Base-by-base conservation (phyloP, 176 grass and related monocot species). In the Themeda triandra region DNA sequence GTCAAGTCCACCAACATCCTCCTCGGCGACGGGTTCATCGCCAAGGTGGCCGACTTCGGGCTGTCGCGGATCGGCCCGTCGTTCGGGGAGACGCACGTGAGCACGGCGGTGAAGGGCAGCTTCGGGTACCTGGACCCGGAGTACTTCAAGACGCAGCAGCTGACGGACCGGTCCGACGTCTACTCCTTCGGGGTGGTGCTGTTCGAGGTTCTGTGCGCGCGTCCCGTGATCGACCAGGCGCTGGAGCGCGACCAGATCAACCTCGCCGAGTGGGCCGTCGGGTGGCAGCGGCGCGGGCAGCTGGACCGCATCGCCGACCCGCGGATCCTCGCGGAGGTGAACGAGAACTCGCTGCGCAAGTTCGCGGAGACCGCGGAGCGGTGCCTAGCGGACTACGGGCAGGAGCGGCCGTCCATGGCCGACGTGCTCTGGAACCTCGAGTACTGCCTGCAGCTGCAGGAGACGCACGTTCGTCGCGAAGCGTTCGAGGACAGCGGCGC, bases 91-190 rank as follows among this genome's bases (percentile, higher is more conserved):
- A 93, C 89, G 1, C 96, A 98, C 84, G 96, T 99, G 12, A 99
- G 91, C 88, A 96, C 96, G 27, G 96, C 96, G 1, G 96, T 99
- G 2, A 99, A 99, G 90, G 96, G 96, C 6, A 99, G 96, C 86
- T 96, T 98, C 93, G 96, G 96, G 15, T 98, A 98, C 87, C 96
- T 98, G 0, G 96, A 98, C 90, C 91, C 96, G 42, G 96, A 98
- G 96, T 98, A 98, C 87, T 98, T 98, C 83, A 95, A 91, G 66
- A 95, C 88, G 68, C 90, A 89, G 82, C 86, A 92, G 76, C 90
- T 95, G 41, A 95, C 91, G 18, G 88, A 95, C 83, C 85, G 87
- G 0, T 95, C 93, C 1, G 93, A 95, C 87, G 93, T 95, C 4
- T 95, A 95, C 83, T 95, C 93, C 45, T 95, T 95, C 56, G 93